Conservation (phyloP, 1,139 yeast species). For the Wickerhamomyces sp. region DNA sequence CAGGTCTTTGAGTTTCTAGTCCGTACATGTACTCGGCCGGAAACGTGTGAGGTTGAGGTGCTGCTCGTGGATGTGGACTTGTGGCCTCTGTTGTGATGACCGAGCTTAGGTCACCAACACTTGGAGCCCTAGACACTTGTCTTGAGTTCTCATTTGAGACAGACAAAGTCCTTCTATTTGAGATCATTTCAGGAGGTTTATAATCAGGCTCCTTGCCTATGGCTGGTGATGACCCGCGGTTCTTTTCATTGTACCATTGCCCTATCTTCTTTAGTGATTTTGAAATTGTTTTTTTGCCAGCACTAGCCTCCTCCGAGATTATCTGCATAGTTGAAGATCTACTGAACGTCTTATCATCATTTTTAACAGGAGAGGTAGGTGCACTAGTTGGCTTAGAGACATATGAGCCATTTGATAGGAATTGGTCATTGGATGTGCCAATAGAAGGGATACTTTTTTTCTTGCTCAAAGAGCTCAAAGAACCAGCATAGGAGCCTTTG, state of each 20-base stretch:
- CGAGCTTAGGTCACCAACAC: conserved; percentile 6
- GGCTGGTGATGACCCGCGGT: conserved; percentile 4
- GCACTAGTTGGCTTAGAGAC: conserved; percentile 12
- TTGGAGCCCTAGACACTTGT: conserved; percentile 3
- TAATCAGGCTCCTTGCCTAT: conserved; percentile 24
- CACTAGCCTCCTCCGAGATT: conserved; percentile 24
- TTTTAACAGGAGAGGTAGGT: conserved; percentile 4
- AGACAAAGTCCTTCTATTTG: conserved; percentile 44
- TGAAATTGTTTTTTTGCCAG: conserved; percentile 33
- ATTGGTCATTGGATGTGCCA: conserved; percentile 23
- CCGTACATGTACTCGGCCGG: conserved; percentile 23
- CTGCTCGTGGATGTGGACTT: conserved; percentile 9
- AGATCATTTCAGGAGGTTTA: conserved; percentile 63
- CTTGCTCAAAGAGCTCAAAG: conserved; percentile 2
- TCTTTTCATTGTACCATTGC: conserved; percentile 62
- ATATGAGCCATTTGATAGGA: conserved; percentile 24
- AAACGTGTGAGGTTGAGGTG: conserved; percentile 25
- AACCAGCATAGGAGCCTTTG: conserved; percentile 3
- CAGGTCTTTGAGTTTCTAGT: conserved; percentile 13
- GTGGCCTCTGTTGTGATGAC: conserved; percentile 2
- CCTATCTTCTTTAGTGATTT: conserved; percentile 57
- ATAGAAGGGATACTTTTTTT: conserved; percentile 21
- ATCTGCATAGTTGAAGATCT: conserved; percentile 17
- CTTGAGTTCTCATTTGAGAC: conserved; percentile 17
- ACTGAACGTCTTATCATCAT: conserved; percentile 8